These are phyloP conservation scores for Didymella pomorum DNA, from an alignment of 2,329 filamentous ascomycete genomes.

Conservation along the genomic window DNA sequence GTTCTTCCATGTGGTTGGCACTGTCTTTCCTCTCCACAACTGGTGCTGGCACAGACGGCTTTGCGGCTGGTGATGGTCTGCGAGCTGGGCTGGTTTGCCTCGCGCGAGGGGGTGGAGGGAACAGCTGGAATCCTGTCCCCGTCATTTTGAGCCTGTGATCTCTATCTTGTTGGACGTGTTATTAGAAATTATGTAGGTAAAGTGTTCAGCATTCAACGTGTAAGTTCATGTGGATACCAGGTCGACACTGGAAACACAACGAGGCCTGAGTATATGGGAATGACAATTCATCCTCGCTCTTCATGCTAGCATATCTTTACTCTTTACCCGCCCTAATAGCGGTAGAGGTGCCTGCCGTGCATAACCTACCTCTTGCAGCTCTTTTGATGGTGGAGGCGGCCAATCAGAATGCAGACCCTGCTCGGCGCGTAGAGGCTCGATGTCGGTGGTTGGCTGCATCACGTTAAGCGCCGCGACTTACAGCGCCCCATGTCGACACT, in stretches of 20 bases:
- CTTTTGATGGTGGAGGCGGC: constrained; percentile 34
- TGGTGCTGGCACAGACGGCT: constrained; percentile 43
- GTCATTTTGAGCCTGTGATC: constrained; percentile 38
- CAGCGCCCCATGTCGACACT: constrained; percentile 39
- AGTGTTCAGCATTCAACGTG: not conserved
- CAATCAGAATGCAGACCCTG: constrained; percentile 44
- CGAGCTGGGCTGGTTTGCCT: constrained; percentile 45
- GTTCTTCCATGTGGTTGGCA: constrained; percentile 40
- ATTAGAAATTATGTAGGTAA: constrained; percentile 15
- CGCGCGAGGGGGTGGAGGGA: constrained; percentile 49
- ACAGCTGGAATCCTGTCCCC: constrained; percentile 48
- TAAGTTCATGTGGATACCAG: constrained; percentile 1
- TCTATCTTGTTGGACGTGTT: not conserved
- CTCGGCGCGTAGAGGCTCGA: constrained; percentile 49
- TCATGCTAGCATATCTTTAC: constrained; percentile 27
- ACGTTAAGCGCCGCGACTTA: constrained; percentile 48
- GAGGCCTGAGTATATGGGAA: constrained; percentile 21
- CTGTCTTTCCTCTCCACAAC: constrained; percentile 41
- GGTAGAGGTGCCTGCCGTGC: constrained; percentile 46
- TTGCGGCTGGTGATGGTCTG: constrained; percentile 35
- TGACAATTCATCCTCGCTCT: constrained; percentile 26
- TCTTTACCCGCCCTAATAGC: constrained; percentile 39
- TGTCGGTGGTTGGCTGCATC: constrained; percentile 46
- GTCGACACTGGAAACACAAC: constrained; percentile 8
- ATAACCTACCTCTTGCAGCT: constrained; percentile 38